Conservation (phyloP, 345 rosid species). For the Jatropha curcas region DNA sequence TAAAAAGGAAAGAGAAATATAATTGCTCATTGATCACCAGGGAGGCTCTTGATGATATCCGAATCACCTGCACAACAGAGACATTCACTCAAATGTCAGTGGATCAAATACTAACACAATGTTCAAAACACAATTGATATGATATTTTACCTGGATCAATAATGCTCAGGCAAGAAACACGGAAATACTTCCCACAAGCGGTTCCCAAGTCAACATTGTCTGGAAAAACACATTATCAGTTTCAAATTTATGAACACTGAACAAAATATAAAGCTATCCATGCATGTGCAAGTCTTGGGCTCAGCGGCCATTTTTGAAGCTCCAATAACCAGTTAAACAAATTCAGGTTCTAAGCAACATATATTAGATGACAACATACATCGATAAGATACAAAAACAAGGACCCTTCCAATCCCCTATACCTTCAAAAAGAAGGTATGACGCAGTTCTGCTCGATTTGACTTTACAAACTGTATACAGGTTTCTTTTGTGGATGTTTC, state of each 20-base stretch:
- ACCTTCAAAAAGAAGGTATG: no score
- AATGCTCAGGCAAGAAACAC: slow-evolving; percentile 70
- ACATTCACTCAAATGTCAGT: neutral
- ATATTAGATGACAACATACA: neutral
- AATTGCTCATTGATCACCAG: slow-evolving; percentile 50
- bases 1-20: no score
- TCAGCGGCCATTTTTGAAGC: neutral
- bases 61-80: slow-evolving; percentile 52
- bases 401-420: neutral
- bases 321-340: neutral
- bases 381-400: neutral
- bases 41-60: slow-evolving; percentile 69
- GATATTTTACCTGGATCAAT: slow-evolving; percentile 51
- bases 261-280: neutral
- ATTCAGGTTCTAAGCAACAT: neutral
- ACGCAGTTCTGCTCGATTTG: no score
- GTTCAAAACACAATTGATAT: neutral
- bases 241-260: neutral
- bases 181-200: slow-evolving; percentile 70
- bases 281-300: neutral
- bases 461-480: no score
- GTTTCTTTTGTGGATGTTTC: no score
- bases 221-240: slow-evolving; percentile 8
- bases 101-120: neutral
- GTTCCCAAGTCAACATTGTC: slow-evolving; percentile 77